Evolutionary conservation across 73 alveolate genomes (phyloP), one percentile per base, ranked within the genome.

Genomic region (Halteria grandinella): DNA sequence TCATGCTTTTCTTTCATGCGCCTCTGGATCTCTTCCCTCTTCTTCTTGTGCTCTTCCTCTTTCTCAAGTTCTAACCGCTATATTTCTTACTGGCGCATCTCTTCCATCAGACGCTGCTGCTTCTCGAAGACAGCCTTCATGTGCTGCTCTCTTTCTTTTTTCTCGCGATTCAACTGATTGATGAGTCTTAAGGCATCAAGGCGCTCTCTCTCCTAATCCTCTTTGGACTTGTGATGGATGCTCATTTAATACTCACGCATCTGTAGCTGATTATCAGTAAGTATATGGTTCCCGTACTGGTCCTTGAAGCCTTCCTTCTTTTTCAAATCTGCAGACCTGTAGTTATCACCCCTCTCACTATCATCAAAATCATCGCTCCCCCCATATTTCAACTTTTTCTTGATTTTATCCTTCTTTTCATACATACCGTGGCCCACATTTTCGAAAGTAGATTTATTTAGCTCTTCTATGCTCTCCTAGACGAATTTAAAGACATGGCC

Each of bases 121-220:
- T n/a, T n/a, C n/a, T n/a, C n/a, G n/a, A n/a, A n/a, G n/a, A n/a
- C n/a, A n/a, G n/a, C n/a, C n/a, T n/a, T n/a, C n/a, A n/a, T n/a
- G n/a, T n/a, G n/a, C n/a, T n/a, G n/a, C n/a, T n/a, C n/a, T 40
- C 78, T 36, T 25, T 39, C 34, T 41, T 29, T 25, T 62, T 62
- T 62, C 27, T 62, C 78, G 12, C 43, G 25, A 20, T 62, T 62
- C 24, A 62, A 23, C 45, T 62, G 36, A 17, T 62, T 62, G 12
- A 62, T 62, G 12, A 62, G 44, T 40, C 43, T 44, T 62, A 40
- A 20, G 20, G 78, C 78, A 11, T 48, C 62, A 7, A 25, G 47
- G 2, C 36, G 36, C 43, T 62, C 14, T 40, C 43, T 23, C 43
- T 62, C 12, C 12, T 34, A 62, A 40, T 62, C 78, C 25, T 62